Evolutionary conservation across 495 filamentous ascomycete genomes (phyloP), one percentile per base, ranked within the genome.

Genomic region (Parmelia sp.): DNA sequence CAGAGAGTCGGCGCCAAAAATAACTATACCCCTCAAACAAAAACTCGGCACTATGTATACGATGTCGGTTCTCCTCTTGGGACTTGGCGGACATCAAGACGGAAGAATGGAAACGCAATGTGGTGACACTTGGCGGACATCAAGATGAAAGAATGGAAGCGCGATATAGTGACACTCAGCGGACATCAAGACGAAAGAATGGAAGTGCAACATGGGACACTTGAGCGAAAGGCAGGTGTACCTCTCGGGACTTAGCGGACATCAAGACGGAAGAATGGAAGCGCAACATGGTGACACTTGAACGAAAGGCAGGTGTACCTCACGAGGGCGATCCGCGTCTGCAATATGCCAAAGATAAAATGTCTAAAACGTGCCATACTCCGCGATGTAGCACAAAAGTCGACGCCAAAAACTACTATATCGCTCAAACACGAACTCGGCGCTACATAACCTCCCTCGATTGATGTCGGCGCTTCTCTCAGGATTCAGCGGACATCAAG

Each of bases 11-110:
- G 94, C 68, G 87, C 86, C 3, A 94, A 93, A 70, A 69, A 89
- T 0, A 92, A 82, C 69, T 92, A 91, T 57, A 75, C 94, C 4
- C 91, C 91, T 0, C 91, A 96, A 45, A 96, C 91, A 8, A 78
- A 90, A 1, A 77, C 78, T 39, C 80, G 91, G 51, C 84, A 84
- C 7, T 96, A 94, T 69, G 80, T 93, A 73, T 91, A 36, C 72
- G 69, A 11, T 15, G 66, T 0, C 63, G 70, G 1, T 74, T 81
- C 57, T 61, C 71, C 14, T 59, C 64, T 23, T 10, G 1, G 17
- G 6, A 39, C 0, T 2, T 25, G 17, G 63, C 61, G 1, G 62
- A 69, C 36, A 39, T n/a, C n/a, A 68, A 7, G 49, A 65, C 3
- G 66, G 19, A 65, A 39, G 39, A 68, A 36, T 84, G 80, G 82